These are phyloP conservation scores for Vitellaria paradoxa DNA, from an alignment of 179 eudicot species.

Conservation along the genomic window DNA sequence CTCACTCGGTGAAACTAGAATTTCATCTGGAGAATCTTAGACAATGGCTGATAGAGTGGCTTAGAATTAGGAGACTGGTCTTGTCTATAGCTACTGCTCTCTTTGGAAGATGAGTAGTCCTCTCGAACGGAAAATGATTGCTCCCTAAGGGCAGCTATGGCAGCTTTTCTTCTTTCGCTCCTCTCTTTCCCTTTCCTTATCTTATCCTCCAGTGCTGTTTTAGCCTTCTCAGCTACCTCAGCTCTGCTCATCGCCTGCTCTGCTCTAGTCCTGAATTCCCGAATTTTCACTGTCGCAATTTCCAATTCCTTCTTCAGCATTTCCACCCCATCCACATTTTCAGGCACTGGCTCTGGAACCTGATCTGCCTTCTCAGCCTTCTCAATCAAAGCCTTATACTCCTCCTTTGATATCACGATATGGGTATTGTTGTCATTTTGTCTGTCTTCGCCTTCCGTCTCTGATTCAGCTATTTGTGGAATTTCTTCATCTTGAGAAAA, in stretches of 20 bases:
- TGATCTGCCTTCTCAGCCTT: conserved; percentile 11
- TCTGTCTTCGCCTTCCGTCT: conserved; percentile 6
- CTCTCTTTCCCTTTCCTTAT: conserved; percentile 27
- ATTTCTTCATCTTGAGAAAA: conserved; percentile 11
- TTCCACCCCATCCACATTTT: conserved; percentile 21
- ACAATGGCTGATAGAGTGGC: conserved; percentile 37
- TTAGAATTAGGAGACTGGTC: conserved; percentile 13
- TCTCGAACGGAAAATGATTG: conserved; percentile 26
- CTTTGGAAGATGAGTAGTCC: conserved; percentile 20
- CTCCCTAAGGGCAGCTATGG: conserved; percentile 27
- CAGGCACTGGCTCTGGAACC: conserved; percentile 23
- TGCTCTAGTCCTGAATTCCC: conserved; percentile 38
- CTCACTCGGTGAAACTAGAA: conserved; percentile 36
- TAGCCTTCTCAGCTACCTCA: conserved; percentile 40
- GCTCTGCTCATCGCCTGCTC: conserved; percentile 45
- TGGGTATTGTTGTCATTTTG: conserved; percentile 24
- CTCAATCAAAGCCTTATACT: conserved; percentile 16
- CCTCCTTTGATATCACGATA: conserved; percentile 16
- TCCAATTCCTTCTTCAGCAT: conserved; percentile 36
- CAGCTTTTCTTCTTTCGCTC: conserved; percentile 31
- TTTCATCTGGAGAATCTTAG: conserved; percentile 41
- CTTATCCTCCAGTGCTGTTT: conserved; percentile 27
- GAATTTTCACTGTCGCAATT: conserved; percentile 19
- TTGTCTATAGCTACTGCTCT: not conserved
- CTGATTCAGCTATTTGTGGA: not conserved